Conservation (phyloP, 1,284 basidiomycete genomes). For the Gomphus bonarii region DNA sequence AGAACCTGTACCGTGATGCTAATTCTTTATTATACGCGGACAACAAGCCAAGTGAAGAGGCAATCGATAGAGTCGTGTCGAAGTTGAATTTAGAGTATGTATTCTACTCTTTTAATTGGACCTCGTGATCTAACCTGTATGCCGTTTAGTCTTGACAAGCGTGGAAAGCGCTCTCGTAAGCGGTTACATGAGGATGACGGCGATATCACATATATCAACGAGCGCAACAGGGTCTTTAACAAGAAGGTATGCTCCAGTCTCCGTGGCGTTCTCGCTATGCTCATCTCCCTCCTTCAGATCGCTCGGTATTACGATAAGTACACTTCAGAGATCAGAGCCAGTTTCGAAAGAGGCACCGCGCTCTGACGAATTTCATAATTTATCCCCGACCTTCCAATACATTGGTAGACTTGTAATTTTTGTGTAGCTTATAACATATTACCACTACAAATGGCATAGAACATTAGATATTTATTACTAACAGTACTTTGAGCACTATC, state of each 20-base stretch:
- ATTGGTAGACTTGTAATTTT: background rate
- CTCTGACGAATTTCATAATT: conserved; percentile 32
- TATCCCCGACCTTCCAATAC: background rate
- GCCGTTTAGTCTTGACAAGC: conserved; percentile 65
- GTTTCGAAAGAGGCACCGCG: conserved; percentile 92
- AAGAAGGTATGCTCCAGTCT: conserved; percentile 66
- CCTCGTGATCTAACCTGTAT: background rate
- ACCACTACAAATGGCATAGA: background rate
- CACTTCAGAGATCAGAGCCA: conserved; percentile 88
- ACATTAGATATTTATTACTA: background rate
- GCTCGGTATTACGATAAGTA: conserved; percentile 97
- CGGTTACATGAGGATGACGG: conserved; percentile 85
- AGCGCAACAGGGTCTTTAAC: conserved; percentile 97
- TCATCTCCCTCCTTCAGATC: conserved; percentile 42
- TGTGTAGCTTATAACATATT: background rate
- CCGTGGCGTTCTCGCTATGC: background rate
- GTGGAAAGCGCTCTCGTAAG: conserved; percentile 80
- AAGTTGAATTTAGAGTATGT: conserved; percentile 93
- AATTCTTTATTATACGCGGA: conserved; percentile 89
- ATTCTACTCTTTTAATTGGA: background rate
- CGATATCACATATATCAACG: conserved; percentile 99
- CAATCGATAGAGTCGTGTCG: conserved; percentile 83
- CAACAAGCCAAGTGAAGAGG: conserved; percentile 88
- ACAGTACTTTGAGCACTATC: background rate
- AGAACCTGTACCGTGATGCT: conserved; percentile 81